Percentiles rank a stretch among this genome's conserved stretches.
phyloP scores from a whole-genome alignment of 306 rosid genomes.

The Malus sylvestris region DNA sequence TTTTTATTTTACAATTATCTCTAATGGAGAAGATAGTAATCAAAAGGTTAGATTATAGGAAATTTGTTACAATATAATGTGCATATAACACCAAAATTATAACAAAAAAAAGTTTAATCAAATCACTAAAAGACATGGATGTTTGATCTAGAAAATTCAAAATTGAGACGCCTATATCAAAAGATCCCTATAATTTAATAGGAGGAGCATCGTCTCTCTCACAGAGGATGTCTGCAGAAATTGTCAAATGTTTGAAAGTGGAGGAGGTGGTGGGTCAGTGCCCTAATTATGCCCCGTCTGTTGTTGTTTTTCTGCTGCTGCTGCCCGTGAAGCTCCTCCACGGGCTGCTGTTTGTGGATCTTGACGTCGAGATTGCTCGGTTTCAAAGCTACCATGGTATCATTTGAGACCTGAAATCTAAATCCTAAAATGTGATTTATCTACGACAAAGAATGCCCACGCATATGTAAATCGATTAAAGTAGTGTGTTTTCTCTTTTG shows the following conservation, averaged over 20 bases:
- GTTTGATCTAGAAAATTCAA: no score
- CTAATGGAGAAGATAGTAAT: no score
- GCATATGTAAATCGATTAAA: no score
- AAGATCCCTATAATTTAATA: background rate
- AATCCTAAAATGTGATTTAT: no score
- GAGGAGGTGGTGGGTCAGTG: background rate
- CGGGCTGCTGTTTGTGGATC: background rate
- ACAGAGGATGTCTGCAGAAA: background rate
- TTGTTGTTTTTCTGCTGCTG: background rate
- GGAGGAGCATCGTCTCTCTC: background rate
- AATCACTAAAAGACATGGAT: no score
- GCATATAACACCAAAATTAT: no score
- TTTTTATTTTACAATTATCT: no score
- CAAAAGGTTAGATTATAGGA: no score
- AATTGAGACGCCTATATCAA: no score
- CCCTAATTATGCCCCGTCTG: background rate
- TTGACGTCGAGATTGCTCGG: background rate
- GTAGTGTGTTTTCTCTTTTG: accelerated
- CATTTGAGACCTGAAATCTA: background rate
- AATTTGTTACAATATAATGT: no score
- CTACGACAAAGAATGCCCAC: background rate
- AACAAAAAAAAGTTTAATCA: no score
- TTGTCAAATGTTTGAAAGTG: background rate
- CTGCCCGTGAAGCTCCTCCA: conserved; percentile 11
- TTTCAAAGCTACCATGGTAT: conserved; percentile 7